Evolutionary conservation across 2,329 filamentous ascomycete species (phyloP).

Genomic region (Botryotinia narcissicola): DNA sequence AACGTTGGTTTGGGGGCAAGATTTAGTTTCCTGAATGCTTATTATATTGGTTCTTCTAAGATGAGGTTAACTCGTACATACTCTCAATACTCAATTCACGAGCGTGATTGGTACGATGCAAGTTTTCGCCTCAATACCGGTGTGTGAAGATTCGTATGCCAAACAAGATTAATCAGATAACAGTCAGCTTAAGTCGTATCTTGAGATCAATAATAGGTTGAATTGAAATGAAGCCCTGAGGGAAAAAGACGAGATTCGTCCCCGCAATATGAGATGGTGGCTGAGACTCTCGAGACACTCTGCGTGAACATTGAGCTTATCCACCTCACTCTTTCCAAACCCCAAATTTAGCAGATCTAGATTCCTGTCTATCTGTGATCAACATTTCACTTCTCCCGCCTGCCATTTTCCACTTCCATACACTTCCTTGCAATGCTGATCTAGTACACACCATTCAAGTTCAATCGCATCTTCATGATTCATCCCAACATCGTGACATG

Average conservation of each 20-base stretch:
- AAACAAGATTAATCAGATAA: slow-evolving; percentile 1
- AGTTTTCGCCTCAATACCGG: slow-evolving; percentile 18
- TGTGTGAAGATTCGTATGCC: neutral
- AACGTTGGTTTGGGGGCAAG: slow-evolving; percentile 3
- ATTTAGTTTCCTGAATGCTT: slow-evolving; percentile 1
- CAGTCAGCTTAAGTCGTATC: neutral
- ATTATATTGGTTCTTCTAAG: slow-evolving; percentile 1
- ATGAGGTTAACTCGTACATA: neutral
- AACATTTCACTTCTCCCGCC: neutral
- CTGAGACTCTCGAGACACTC: neutral
- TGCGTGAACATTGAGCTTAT: slow-evolving; percentile 3
- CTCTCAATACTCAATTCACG: neutral
- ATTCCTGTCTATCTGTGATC: neutral
- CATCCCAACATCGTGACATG: neutral
- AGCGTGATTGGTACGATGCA: neutral
- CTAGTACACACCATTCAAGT: slow-evolving; percentile 1
- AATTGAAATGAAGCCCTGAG: neutral
- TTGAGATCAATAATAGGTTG: neutral
- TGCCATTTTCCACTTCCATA: neutral
- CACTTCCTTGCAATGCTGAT: neutral
- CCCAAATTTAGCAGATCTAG: slow-evolving; percentile 6
- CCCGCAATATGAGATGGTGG: slow-evolving; percentile 10
- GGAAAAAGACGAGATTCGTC: neutral
- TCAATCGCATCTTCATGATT: neutral
- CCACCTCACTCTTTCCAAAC: neutral